Conservation (phyloP, 2,329 filamentous ascomycete genomes). For the Claviceps fusiformis region DNA sequence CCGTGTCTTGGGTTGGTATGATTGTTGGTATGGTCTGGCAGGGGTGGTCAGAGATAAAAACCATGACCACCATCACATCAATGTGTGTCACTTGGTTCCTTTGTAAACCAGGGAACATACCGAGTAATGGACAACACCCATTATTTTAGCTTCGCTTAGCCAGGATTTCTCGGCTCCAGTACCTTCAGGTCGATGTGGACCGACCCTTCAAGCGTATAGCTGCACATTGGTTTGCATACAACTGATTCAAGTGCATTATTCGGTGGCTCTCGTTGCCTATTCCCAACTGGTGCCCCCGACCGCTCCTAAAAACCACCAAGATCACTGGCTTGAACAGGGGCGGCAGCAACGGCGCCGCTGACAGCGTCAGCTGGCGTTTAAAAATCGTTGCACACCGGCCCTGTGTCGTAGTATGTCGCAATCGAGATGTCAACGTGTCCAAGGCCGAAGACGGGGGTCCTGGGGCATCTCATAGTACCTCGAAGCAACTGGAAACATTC, state of each 20-base stretch:
- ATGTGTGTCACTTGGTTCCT: conserved; percentile 1
- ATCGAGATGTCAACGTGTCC: neutral
- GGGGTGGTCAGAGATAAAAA: neutral
- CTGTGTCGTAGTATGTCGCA: neutral
- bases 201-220: neutral
- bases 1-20: conserved; percentile 1
- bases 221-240: neutral
- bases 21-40: neutral
- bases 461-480: neutral
- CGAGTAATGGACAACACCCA: neutral
- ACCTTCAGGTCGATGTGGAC: neutral
- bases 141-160: neutral
- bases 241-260: neutral
- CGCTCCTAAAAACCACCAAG: neutral
- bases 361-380: neutral
- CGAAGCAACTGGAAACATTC: neutral
- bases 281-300: neutral
- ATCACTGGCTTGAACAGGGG: neutral
- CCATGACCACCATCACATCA: conserved; percentile 1
- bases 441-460: neutral
- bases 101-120: neutral
- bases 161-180: neutral
- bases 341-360: conserved; percentile 1
- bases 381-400: neutral
- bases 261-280: neutral